Evolutionary conservation across 108 stramenopile species (phyloP), one percentile per base, ranked within the genome.

Genomic region (Nitzschia sp.): DNA sequence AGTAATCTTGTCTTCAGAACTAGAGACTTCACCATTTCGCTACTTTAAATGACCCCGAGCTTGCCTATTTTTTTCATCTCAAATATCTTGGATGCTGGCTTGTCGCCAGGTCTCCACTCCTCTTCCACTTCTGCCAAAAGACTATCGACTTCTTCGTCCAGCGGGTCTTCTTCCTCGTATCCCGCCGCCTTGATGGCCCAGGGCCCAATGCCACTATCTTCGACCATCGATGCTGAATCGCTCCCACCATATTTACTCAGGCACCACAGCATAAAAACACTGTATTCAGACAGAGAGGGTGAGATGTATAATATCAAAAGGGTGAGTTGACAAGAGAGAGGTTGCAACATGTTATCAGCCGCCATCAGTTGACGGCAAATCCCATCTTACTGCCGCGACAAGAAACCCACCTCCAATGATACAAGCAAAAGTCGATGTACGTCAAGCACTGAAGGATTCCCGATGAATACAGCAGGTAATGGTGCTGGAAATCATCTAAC

Each of bases 401-500:
- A n/a, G n/a, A n/a, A 13, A 42, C 57, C 2, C 26, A 62, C 61
- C 61, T 46, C n/a, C 28, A 42, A 46, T 62, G 61, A 9, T 62
- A 62, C 18, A 42, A 24, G 19, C 36, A 42, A 62, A 62, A 62
- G 25, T 62, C 61, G 13, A 25, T 21, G 46, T 62, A 62, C 24
- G 21, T 9, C 23, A 62, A 2, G 23, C 36, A 46, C 42, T 62
- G 61, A 31, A 62, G 13, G 24, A 42, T 17, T 1, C 61, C 61
- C 2, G 61, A 42, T 18, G 33, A 11, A 45, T 62, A 42, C 0
- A 62, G 24, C 9, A 62, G 21, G 25, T 45, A 42, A 62, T 62
- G 61, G 18, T 57, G 56, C n/a, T 53, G 21, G 51, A 24, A 53
- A 24, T 53, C 13, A 4, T 25, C 18, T 29, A 95, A 94, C 48